Percentiles rank a stretch among this genome's conserved stretches.
These are phyloP conservation scores for Avena sativa DNA, from an alignment of 176 grass and related monocot species.

Conservation along the genomic window DNA sequence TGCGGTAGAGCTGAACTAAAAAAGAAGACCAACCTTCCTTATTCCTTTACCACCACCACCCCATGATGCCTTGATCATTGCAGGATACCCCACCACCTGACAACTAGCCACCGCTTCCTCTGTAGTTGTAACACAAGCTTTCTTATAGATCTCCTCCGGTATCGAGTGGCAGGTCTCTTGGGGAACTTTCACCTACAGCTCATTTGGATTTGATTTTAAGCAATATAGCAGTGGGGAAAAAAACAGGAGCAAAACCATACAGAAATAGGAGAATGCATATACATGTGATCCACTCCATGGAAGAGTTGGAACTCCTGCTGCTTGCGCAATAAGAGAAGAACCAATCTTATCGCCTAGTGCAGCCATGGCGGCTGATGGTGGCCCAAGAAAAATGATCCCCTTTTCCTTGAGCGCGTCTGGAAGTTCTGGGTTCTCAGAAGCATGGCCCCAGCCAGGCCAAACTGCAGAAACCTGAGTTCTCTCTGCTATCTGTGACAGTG, in stretches of 20 bases:
- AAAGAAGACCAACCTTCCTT: conserved; percentile 77
- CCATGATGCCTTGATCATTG: conserved; percentile 99
- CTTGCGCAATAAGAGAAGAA: conserved; percentile 98
- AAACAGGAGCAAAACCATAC: conserved; percentile 21
- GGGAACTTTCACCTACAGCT: conserved; percentile 71
- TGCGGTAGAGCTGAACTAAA: conserved; percentile 48
- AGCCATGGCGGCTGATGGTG: conserved; percentile 83
- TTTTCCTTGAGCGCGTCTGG: conserved; percentile 80
- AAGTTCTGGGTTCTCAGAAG: conserved; percentile 98
- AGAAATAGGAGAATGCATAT: conserved; percentile 49
- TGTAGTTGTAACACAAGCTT: conserved; percentile 91
- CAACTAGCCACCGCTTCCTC: conserved; percentile 96
- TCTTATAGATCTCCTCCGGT: conserved; percentile 87
- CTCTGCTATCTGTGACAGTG: conserved; percentile 76
- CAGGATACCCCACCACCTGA: conserved; percentile 93
- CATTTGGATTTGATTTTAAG: conserved; percentile 26
- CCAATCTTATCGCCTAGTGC: conserved; percentile 98
- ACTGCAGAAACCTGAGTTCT: conserved; percentile 93
- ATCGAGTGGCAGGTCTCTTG: conserved; percentile 81
- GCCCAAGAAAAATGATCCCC: conserved; percentile 95
- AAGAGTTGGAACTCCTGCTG: conserved; percentile 97
- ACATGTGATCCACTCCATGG: conserved; percentile 99
- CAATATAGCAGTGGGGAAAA: conserved; percentile 12
- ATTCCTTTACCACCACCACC: conserved; percentile 99
- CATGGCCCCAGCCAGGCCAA: conserved; percentile 99